Percentiles rank a stretch among this genome's conserved stretches.
phyloP scores from a whole-genome alignment of 257 asterid genomes.

The Hygrophila difformis region DNA sequence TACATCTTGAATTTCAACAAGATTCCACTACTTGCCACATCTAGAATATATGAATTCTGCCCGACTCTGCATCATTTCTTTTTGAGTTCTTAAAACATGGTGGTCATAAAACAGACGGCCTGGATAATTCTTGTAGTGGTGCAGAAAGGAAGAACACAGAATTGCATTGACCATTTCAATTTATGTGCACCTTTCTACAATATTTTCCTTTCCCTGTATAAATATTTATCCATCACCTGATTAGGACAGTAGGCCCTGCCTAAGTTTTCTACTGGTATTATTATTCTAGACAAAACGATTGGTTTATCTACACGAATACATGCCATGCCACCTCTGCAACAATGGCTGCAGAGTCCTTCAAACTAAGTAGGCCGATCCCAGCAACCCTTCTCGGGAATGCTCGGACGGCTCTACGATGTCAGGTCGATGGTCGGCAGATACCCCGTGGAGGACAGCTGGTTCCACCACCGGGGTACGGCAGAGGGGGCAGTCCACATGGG shows the following conservation, averaged over 20 bases:
- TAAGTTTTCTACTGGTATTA: not conserved
- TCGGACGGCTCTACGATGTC: too few species aligned
- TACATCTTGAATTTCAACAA: too few species aligned
- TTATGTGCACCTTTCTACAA: not conserved
- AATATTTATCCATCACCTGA: constrained; percentile 4
- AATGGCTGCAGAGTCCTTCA: constrained; percentile 11
- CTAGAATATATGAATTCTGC: too few species aligned
- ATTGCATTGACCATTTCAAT: not conserved
- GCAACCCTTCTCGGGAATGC: constrained; percentile 23
- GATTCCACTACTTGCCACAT: too few species aligned
- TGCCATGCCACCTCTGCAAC: not conserved
- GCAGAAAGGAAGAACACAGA: too few species aligned
- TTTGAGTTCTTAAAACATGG: too few species aligned
- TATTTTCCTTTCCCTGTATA: too few species aligned
- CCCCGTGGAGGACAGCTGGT: constrained; percentile 13
- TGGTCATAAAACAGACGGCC: too few species aligned
- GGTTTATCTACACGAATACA: too few species aligned
- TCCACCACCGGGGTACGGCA: constrained; percentile 54
- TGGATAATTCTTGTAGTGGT: too few species aligned
- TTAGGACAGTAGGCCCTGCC: not conserved
- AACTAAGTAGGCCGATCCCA: constrained; percentile 13
- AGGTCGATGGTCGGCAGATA: too few species aligned
- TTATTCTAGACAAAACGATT: not conserved
- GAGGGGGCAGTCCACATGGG: constrained; percentile 61
- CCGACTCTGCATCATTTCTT: too few species aligned